These are phyloP conservation scores for Trichoderma koningii DNA, from an alignment of 2,329 filamentous ascomycete species.

Conservation along the genomic window DNA sequence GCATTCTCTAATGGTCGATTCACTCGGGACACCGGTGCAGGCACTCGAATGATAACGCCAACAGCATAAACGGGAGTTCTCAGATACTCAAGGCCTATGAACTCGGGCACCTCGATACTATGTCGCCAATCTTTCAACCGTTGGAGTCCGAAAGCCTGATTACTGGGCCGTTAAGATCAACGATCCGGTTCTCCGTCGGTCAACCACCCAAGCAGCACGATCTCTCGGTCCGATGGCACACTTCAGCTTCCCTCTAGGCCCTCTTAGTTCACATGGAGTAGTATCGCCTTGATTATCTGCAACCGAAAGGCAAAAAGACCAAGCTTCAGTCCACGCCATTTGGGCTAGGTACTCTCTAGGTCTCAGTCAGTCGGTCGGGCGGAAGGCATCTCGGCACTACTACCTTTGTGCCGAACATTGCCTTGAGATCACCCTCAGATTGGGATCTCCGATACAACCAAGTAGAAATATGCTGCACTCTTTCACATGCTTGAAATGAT, in stretches of 20 bases:
- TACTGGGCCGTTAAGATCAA: conserved; percentile 3
- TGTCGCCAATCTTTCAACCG: neutral
- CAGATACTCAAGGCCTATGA: neutral
- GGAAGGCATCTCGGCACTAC: conserved; percentile 14
- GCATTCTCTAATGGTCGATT: neutral
- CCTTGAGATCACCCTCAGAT: neutral
- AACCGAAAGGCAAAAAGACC: neutral
- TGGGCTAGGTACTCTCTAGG: too few relatives aligned
- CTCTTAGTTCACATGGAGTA: neutral
- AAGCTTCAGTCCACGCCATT: neutral
- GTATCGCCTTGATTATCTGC: neutral
- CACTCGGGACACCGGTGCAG: neutral
- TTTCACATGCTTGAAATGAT: conserved; percentile 18
- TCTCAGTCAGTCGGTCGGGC: neutral
- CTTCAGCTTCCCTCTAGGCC: neutral
- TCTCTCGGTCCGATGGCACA: conserved; percentile 13
- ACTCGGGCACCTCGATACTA: too few relatives aligned
- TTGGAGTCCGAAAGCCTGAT: conserved; percentile 1
- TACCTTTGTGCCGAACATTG: conserved; percentile 1
- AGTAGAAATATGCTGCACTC: neutral
- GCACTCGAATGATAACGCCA: neutral
- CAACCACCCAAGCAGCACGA: neutral
- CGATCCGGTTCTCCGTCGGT: conserved; percentile 2
- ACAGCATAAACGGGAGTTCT: neutral
- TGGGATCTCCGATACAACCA: neutral